phyloP scores from a whole-genome alignment of 2,329 filamentous ascomycete genomes.

The Colletotrichum cordylinicola region DNA sequence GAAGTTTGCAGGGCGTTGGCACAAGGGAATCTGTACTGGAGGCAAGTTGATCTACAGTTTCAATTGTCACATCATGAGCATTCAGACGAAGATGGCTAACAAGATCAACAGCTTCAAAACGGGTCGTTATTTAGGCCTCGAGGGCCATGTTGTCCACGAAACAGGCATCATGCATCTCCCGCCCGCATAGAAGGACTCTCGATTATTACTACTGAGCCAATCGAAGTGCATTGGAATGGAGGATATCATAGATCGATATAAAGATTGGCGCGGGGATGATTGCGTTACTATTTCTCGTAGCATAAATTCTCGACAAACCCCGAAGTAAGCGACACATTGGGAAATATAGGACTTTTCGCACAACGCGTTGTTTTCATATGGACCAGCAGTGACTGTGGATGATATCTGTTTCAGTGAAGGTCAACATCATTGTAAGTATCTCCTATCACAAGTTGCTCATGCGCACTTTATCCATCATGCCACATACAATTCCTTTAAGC shows the following conservation, averaged over 20 bases:
- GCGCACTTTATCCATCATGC: background rate
- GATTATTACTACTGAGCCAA: constrained; percentile 35
- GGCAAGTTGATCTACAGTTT: background rate
- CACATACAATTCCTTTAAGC: background rate
- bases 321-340: background rate
- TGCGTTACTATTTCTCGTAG: background rate
- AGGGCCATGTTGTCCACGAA: background rate
- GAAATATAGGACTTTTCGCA: background rate
- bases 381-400: background rate
- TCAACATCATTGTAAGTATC: background rate
- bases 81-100: background rate
- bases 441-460: background rate
- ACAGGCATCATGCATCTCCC: background rate
- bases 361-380: background rate
- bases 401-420: background rate
- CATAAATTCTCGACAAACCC: background rate
- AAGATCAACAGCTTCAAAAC: background rate
- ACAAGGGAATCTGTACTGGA: background rate
- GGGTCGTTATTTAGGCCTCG: background rate
- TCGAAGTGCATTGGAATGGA: background rate
- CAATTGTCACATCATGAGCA: background rate
- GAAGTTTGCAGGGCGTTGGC: background rate
- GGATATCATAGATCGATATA: background rate
- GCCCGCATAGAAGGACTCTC: constrained; percentile 43
- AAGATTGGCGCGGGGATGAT: background rate